Base-by-base conservation (phyloP, 2,329 filamentous ascomycete species). In the Cercospora sp. region DNA sequence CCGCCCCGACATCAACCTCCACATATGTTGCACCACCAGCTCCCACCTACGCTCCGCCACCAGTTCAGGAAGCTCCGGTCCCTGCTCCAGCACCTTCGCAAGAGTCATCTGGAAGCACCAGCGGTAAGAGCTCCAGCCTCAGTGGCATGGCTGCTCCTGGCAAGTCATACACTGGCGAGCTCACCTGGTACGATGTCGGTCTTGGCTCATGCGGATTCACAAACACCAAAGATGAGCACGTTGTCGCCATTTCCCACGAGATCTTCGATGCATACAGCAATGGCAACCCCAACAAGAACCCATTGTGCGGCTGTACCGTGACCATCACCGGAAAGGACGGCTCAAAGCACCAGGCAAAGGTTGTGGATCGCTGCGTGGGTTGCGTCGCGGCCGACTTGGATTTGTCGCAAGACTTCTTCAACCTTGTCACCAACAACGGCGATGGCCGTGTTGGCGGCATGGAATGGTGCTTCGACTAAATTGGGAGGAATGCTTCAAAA, bases 351-450 rank as follows among this genome's bases (percentile, higher is more conserved):
- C 82, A 79, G 2, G 91, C 88, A 69, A 85, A 74, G 3, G 87
- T 94, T 69, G 85, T 85, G 63, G 92, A 95, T 83, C 92, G 91
- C 82, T 95, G 92, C 84, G 86, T 87, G 80, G 89, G 89, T 74
- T 95, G 92, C 79, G 75, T 62, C 0, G 66, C 60, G 69, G 71
- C 78, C 49, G 82, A 84, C 74, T 86, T 93, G 60, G 90, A 93
- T 75, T 83, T 90, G 72, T 87, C 85, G 13, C 70, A 77, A 57
- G 66, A 63, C 6, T 77, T 82, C 63, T 83, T 82, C 78, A 74
- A 77, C 62, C 71, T 67, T 12, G 75, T 81, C 65, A 77, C 76
- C 61, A 59, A 63, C 49, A 67, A 73, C 30, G 73, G 72, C 40
- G 77, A 76, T 49, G 83, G 83, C 61, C 81, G 84, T 71, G 74